phyloP scores from a whole-genome alignment of 1,284 basidiomycete species.

The Puccinia hordei region DNA sequence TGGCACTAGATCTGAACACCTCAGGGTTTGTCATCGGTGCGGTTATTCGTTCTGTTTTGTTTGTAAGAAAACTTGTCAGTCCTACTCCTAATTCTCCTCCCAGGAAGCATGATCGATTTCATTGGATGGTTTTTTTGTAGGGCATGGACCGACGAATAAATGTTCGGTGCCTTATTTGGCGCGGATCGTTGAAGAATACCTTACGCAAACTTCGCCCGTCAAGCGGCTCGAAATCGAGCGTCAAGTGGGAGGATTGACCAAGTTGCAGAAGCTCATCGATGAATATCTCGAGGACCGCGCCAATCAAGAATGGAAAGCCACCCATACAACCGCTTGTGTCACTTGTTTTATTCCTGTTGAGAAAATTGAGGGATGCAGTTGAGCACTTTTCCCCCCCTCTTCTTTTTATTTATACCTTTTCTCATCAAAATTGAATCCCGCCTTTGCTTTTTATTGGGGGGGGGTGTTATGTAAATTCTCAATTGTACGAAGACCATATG shows the following conservation, averaged over 20 bases:
- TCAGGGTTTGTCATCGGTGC: constrained; percentile 21
- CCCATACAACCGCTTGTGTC: constrained; percentile 20
- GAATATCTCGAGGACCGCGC: constrained; percentile 19
- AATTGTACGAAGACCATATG: constrained; percentile 13
- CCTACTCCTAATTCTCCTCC: no score
- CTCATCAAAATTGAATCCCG: not conserved
- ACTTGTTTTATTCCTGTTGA: constrained; percentile 27
- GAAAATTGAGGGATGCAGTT: constrained; percentile 33
- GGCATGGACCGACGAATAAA: constrained; percentile 33
- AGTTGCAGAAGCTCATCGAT: constrained; percentile 3
- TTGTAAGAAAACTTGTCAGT: constrained; percentile 35
- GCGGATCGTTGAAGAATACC: not conserved
- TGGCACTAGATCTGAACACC: constrained; percentile 14
- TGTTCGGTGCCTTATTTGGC: constrained; percentile 4
- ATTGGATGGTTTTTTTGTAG: not conserved
- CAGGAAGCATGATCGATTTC: no score
- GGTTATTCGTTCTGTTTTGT: constrained; percentile 18
- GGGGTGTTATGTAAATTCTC: no score
- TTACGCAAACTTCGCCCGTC: not conserved
- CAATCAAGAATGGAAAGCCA: not conserved
- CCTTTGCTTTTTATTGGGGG: not conserved
- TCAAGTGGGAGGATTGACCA: constrained; percentile 1
- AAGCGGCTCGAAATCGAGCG: not conserved
- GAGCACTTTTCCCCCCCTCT: not conserved
- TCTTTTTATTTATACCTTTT: not conserved